These are phyloP conservation scores for Xylaria curta DNA, from an alignment of 495 filamentous ascomycete genomes.

Conservation along the genomic window DNA sequence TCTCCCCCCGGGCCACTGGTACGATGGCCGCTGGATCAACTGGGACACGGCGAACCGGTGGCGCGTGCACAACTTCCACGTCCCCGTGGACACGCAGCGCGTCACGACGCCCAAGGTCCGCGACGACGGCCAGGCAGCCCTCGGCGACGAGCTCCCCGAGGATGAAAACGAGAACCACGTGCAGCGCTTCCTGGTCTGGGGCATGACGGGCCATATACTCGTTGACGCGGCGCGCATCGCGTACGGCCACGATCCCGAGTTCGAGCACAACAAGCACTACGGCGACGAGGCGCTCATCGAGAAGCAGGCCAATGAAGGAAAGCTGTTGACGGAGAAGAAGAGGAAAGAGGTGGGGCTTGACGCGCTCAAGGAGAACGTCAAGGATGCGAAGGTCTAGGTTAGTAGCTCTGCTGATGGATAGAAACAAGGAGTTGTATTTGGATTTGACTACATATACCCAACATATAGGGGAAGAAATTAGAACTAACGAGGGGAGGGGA, in stretches of 20 bases:
- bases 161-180: conserved; percentile 50
- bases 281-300: conserved; percentile 82
- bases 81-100: conserved; percentile 68
- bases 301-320: conserved; percentile 60
- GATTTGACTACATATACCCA: not conserved
- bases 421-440: not conserved
- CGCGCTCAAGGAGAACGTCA: conserved; percentile 64
- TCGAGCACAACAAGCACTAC: conserved; percentile 77
- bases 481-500: not conserved
- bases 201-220: conserved; percentile 88
- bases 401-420: conserved; percentile 9
- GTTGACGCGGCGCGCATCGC: conserved; percentile 86
- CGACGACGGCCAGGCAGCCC: conserved; percentile 39
- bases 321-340: conserved; percentile 63
- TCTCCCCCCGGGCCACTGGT: conserved; percentile 67
- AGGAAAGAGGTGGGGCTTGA: conserved; percentile 54
- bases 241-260: conserved; percentile 80
- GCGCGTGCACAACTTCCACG: conserved; percentile 90
- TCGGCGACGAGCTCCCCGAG: conserved; percentile 37
- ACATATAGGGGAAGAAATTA: not conserved
- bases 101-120: conserved; percentile 61
- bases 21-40: conserved; percentile 68
- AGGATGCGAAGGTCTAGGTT: conserved; percentile 60
- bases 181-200: conserved; percentile 79
- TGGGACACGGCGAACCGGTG: conserved; percentile 65